Conservation (phyloP, 805 yeast species). For the Hanseniaspora vineae region DNA sequence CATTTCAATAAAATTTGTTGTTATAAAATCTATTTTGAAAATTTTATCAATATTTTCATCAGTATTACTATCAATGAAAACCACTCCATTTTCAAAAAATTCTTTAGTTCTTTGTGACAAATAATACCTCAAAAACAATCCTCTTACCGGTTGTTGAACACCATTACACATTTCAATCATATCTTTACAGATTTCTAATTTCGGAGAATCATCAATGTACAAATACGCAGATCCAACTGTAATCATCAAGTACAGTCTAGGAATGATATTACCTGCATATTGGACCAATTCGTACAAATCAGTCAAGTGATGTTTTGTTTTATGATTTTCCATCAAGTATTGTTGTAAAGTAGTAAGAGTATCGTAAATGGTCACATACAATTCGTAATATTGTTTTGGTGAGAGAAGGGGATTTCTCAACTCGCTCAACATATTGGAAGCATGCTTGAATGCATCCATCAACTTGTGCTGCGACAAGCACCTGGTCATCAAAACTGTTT, state of each 20-base stretch:
- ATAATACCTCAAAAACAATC: slow-evolving; percentile 81
- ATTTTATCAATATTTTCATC: slow-evolving; percentile 11
- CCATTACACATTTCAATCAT: slow-evolving; percentile 98
- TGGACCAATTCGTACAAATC: slow-evolving; percentile 92
- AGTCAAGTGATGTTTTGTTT: slow-evolving; percentile 55
- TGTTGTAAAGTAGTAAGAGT: slow-evolving; percentile 56
- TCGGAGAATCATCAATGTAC: slow-evolving; percentile 65
- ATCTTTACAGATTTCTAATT: slow-evolving; percentile 79
- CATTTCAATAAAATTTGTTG: slow-evolving; percentile 90
- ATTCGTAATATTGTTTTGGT: slow-evolving; percentile 89
- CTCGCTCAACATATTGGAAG: slow-evolving; percentile 70
- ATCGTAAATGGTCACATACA: slow-evolving; percentile 76
- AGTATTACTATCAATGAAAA: not conserved
- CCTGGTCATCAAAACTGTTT: slow-evolving; percentile 63
- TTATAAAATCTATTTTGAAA: slow-evolving; percentile 50
- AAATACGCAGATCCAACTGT: slow-evolving; percentile 88
- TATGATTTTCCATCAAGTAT: slow-evolving; percentile 55
- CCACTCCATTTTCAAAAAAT: slow-evolving; percentile 17
- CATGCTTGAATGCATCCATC: slow-evolving; percentile 81
- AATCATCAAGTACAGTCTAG: slow-evolving; percentile 86
- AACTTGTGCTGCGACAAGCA: slow-evolving; percentile 56
- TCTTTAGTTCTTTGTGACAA: slow-evolving; percentile 67
- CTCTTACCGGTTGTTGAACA: slow-evolving; percentile 89
- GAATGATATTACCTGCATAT: slow-evolving; percentile 86
- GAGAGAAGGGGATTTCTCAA: slow-evolving; percentile 54